Conservation (phyloP, 179 eudicot species). For the Amaranthus tricolor region DNA sequence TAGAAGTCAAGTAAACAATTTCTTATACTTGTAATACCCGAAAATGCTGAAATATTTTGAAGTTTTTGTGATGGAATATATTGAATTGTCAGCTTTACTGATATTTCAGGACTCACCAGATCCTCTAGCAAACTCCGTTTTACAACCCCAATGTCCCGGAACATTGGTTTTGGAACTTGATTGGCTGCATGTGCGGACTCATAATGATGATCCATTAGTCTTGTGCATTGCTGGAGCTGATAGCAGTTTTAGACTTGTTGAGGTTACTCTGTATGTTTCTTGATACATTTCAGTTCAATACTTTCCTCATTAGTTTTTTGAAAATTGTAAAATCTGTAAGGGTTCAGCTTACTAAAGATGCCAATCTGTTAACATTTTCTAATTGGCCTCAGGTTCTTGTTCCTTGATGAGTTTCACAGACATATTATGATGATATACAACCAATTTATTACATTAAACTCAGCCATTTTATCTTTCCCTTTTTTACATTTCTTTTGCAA, state of each 20-base stretch:
- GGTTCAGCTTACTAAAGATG: not conserved
- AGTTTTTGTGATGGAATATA: not conserved
- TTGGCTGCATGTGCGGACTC: constrained; percentile 80
- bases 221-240: constrained; percentile 98
- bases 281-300: constrained; percentile 10
- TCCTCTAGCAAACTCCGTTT: constrained; percentile 80
- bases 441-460: not conserved
- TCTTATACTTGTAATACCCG: not conserved
- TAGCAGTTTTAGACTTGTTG: constrained; percentile 97
- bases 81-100: constrained; percentile 4
- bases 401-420: not conserved
- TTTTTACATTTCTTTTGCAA: not conserved
- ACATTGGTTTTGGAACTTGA: constrained; percentile 96
- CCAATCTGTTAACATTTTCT: not conserved
- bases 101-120: constrained; percentile 79
- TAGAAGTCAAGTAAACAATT: not conserved
- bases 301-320: constrained; percentile 1
- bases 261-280: constrained; percentile 68
- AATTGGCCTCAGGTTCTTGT: not conserved
- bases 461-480: not conserved
- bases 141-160: constrained; percentile 90
- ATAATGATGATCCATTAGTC: constrained; percentile 84
- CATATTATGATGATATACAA: not conserved
- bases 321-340: not conserved
- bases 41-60: not conserved